Evolutionary conservation across 2,329 filamentous ascomycete genomes (phyloP), one percentile per base, ranked within the genome.

Genomic region (Fusarium nelsonii): DNA sequence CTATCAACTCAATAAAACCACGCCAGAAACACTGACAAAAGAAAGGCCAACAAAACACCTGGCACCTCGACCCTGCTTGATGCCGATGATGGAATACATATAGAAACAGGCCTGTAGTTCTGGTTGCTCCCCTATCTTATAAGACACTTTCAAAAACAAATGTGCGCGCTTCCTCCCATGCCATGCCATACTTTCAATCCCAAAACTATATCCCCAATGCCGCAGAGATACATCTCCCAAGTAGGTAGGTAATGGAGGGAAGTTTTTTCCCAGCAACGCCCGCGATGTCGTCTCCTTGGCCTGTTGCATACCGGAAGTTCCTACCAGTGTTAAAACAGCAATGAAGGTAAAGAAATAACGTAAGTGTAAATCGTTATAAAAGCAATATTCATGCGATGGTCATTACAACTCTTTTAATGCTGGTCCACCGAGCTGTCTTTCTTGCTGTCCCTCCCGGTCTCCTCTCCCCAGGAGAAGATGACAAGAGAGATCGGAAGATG

Each of bases 371-470:
- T 75, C 73, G 72, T 77, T 74, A 75, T 77, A 73, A 76, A 75
- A 76, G 78, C 69, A 73, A 75, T 64, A 69, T 75, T 81, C 79
- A 76, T 81, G 75, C 75, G 70, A 75, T 79, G 76, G 75, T 81
- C 79, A 79, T 80, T 80, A 80, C 76, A 80, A 79, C 67, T 75
- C 70, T 73, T 76, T 76, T 77, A 80, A 78, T 76, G 75, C 73
- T 63, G 64, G 58, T 63, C 61, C 68, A 54, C 65, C 62, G 64
- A 58, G 60, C 60, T 62, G 51, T 23, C 59, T 69, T 56, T 37
- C 63, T 50, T 66, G 23, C 53, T 63, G 39, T 52, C 60, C 45
- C 51, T 58, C 57, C 56, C 36, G 34, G 37, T 49, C 60, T 61
- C 49, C 51, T 65, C 69, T 65, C 68, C 60, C 63, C 65, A 50